Evolutionary conservation across 1,284 basidiomycete genomes (phyloP), one percentile per base, ranked within the genome.

Genomic region (Sporisorium sorghi): DNA sequence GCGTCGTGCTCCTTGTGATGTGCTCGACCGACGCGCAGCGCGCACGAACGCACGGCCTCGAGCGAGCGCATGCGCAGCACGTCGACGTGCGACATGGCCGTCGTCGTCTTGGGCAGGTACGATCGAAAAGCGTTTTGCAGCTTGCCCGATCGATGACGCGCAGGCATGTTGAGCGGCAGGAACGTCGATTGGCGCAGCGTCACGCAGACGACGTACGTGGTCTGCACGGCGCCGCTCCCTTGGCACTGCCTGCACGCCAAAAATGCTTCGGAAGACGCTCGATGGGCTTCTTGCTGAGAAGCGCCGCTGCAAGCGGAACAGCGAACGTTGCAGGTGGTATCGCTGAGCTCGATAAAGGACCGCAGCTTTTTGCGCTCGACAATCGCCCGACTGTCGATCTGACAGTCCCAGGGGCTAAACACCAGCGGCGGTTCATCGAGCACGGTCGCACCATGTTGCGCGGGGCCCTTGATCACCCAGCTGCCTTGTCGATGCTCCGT

Each of bases 41-140:
- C 68, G 24, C 66, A 69, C 23, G 66, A 58, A 6, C 87, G 87
- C 61, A 84, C 83, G 10, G 84, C 87, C 28, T 83, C 93, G 42
- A 92, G 92, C 5, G 59, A 86, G 2, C 88, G 88, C 15, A 89
- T 87, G 23, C 87, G 86, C 77, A 86, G 84, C 10, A 86, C 92
- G 11, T 88, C 91, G 69, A 90, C 93, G 64, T 85, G 92, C 39
- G 92, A 92, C 66, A 92, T 93, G 63, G 90, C 92, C 14, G 88
- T 89, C 0, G 88, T 89, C 54, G 86, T 88, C 11, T 49, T 51
- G 40, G 87, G 88, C 17, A 87, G 88, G 1, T 90, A 90, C 70
- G 91, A 91, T 1, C 85, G 86, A 11, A 87, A 93, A n/a, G 91
- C 90, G 21, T 46, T 50, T 8, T 74, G 72, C 14, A 48, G 42